A percentile compares a stretch with the other conserved stretches of the same genome.
These are phyloP conservation scores for Gymnopus androsaceus DNA, from an alignment of 1,284 basidiomycete genomes.

Conservation along the genomic window DNA sequence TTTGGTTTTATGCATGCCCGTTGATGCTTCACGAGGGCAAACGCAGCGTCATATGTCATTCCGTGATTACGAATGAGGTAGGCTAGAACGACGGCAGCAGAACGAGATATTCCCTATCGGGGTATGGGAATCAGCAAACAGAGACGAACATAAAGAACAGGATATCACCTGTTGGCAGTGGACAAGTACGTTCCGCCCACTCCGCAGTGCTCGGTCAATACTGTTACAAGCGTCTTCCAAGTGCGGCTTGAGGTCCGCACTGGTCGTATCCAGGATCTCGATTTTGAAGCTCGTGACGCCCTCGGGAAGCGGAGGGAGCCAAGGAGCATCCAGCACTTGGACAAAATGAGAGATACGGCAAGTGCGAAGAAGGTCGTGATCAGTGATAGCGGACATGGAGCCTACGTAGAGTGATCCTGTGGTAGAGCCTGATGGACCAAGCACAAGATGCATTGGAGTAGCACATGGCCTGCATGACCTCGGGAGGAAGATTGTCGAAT, in stretches of 20 bases:
- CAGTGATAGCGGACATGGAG: conserved; percentile 54
- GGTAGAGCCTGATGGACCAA: conserved; percentile 29
- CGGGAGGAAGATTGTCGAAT: conserved; percentile 67
- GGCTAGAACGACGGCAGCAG: conserved; percentile 66
- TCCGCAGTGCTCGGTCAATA: conserved; percentile 50
- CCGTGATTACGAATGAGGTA: conserved; percentile 65
- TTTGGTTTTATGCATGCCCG: conserved; percentile 74
- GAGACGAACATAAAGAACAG: neutral
- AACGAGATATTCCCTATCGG: conserved; percentile 64
- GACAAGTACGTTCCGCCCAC: conserved; percentile 60
- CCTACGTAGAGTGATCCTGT: conserved; percentile 53
- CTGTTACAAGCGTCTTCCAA: conserved; percentile 57
- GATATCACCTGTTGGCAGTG: conserved; percentile 66
- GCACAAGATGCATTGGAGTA: conserved; percentile 76
- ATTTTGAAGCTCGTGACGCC: conserved; percentile 63
- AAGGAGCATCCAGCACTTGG: conserved; percentile 70
- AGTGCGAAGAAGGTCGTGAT: conserved; percentile 46
- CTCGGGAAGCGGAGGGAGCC: conserved; percentile 60
- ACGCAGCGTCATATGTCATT: conserved; percentile 68
- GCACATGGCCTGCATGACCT: conserved; percentile 78
- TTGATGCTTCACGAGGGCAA: conserved; percentile 55
- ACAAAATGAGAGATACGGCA: conserved; percentile 62
- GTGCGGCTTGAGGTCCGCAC: conserved; percentile 54
- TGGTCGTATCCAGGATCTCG: conserved; percentile 58
- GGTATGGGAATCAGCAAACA: conserved; percentile 17